A percentile compares a stretch with the other conserved stretches of the same genome.
Conservation (phyloP, 805 yeast genomes). For the Starmerella stellata region DNA sequence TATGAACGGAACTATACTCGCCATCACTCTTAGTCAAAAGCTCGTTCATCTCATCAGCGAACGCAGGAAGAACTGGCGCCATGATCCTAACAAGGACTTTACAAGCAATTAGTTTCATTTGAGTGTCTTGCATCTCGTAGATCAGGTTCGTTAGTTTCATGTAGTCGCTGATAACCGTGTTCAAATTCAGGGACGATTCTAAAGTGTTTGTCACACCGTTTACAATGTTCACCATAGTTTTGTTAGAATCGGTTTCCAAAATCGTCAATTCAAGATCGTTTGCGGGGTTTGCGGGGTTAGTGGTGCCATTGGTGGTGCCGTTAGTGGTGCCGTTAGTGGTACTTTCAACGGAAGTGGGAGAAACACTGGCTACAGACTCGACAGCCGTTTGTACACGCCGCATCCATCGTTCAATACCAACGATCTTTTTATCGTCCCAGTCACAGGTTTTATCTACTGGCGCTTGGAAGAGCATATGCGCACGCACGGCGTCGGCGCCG, state of each 20-base stretch:
- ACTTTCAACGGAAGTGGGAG: slow-evolving; percentile 18
- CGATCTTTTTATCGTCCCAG: slow-evolving; percentile 81
- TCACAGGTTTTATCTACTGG: slow-evolving; percentile 64
- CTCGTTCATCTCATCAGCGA: slow-evolving; percentile 72
- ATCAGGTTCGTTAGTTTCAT: slow-evolving; percentile 54
- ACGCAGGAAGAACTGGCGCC: slow-evolving; percentile 68
- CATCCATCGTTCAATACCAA: slow-evolving; percentile 72
- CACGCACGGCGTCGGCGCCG: slow-evolving; percentile 91
- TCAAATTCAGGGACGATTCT: slow-evolving; percentile 41
- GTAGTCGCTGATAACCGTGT: slow-evolving; percentile 73
- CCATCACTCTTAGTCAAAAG: slow-evolving; percentile 20
- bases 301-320: background rate
- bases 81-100: slow-evolving; percentile 41
- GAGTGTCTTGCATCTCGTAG: slow-evolving; percentile 18
- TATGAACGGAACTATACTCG: slow-evolving; percentile 38
- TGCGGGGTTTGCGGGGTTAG: too few species aligned
- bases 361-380: background rate
- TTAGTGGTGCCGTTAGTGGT: background rate
- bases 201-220: slow-evolving; percentile 42
- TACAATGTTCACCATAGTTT: slow-evolving; percentile 33
- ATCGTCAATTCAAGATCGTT: slow-evolving; percentile 13
- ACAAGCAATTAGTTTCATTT: slow-evolving; percentile 2
- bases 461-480: slow-evolving; percentile 82
- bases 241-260: slow-evolving; percentile 40
- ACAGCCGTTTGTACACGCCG: background rate